Evolutionary conservation across 1,284 basidiomycete genomes (phyloP), one percentile per base, ranked within the genome.

Genomic region (Malassezia psittaci): DNA sequence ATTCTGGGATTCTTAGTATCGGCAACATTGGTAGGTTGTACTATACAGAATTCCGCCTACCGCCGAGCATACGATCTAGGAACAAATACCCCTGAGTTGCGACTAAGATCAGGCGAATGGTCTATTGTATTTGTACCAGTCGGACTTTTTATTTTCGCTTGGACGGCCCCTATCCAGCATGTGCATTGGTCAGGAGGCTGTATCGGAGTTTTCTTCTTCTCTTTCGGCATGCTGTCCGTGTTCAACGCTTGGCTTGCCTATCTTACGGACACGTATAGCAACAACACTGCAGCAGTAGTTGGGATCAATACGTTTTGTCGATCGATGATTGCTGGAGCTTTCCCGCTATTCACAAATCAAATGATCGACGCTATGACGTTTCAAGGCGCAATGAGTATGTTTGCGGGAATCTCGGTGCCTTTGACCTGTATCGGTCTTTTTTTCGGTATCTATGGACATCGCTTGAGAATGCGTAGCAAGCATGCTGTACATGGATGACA

Each of bases 101-200:
- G 59, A 32, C 40, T 63, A 32, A 43, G 48, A 15, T 57, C 52
- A 2, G 52, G 52, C 7, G n/a, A 43, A 10, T 61, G 60, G 51
- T 43, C 59, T 1, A 24, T 48, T 5, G 19, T 63, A n/a, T 43
- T 61, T 15, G 54, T 59, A 2, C 59, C 62, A 1, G 37, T 63
- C 18, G 62, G 62, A 11, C 37, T 63, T 12, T 55, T 63, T 36
- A 52, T 63, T 15, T 63, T 63, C 48, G 62, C 56, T 13, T 59
- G 59, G 59, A 63, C 62, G 8, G 49, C 49, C 6, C 62, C 61
- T 0, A 53, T 51, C 32, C 7, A 34, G 9, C 21, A 57, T 38
- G 49, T 63, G 1, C 62, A 63, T 48, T 63, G 60, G 52, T 54
- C 51, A 5, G 62, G 29, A 7, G 54, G 59, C 1, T 47, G 52